phyloP scores from a whole-genome alignment of 106 monocot genomes.

The Apostasia shenzhenica region DNA sequence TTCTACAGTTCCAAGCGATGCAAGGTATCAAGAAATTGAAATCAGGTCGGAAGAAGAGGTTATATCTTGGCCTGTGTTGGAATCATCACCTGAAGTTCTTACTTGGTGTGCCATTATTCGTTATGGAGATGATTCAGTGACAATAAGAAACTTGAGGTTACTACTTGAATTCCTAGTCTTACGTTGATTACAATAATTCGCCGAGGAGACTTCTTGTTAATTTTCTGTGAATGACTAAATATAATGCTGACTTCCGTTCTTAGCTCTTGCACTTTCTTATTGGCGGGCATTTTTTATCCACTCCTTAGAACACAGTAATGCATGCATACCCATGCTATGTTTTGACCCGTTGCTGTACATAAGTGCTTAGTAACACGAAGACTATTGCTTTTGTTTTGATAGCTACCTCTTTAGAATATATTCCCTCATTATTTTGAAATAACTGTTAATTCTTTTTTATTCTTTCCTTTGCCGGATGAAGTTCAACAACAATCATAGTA shows the following conservation, averaged over 20 bases:
- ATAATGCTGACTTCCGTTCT: background rate
- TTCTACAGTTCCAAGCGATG: conserved; percentile 52
- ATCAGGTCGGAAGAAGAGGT: conserved; percentile 30
- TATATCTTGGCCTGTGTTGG: conserved; percentile 27
- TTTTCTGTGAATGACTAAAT: background rate
- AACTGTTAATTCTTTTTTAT: background rate
- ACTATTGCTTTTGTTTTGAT: background rate
- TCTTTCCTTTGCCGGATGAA: conserved; percentile 14
- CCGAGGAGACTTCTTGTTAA: background rate
- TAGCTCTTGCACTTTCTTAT: background rate
- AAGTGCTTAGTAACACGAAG: background rate
- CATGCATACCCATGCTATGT: too few species aligned
- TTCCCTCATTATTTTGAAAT: background rate
- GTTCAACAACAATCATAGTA: conserved; percentile 49
- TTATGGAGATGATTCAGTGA: conserved; percentile 26
- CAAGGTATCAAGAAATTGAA: conserved; percentile 35
- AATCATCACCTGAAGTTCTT: conserved; percentile 24
- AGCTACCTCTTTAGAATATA: background rate
- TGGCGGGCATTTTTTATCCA: too few species aligned
- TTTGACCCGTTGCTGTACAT: background rate
- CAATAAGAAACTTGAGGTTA: conserved; percentile 69
- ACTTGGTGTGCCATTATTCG: conserved; percentile 55
- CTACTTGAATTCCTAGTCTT: background rate
- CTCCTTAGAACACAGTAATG: too few species aligned
- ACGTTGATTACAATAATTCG: background rate